Conservation (phyloP, 1,284 basidiomycete species). For the Ceratobasidium sp. region DNA sequence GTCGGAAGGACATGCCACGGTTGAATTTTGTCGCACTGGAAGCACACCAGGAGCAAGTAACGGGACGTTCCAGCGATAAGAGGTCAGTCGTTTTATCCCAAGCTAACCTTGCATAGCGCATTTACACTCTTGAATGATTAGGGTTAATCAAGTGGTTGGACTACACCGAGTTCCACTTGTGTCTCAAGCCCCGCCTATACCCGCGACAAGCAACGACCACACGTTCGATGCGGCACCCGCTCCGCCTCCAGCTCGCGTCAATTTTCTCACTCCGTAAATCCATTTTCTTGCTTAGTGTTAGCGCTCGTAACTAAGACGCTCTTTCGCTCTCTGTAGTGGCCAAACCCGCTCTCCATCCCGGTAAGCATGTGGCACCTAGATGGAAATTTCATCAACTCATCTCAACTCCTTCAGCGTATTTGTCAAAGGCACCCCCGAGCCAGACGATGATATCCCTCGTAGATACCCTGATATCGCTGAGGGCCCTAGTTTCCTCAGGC, state of each 20-base stretch:
- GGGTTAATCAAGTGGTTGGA: constrained; percentile 1
- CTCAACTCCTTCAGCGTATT: constrained; percentile 3
- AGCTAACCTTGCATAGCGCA: not conserved
- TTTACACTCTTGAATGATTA: not conserved
- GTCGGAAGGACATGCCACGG: constrained; percentile 5
- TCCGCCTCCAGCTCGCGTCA: not conserved
- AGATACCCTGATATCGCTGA: not conserved
- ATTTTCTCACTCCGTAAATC: constrained; percentile 11
- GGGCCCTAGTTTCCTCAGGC: not conserved
- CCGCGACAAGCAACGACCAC: not conserved
- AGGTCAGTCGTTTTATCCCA: not conserved
- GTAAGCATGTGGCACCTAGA: not conserved
- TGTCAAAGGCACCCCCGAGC: constrained; percentile 32
- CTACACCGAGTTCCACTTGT: not conserved
- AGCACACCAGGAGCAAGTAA: constrained; percentile 35
- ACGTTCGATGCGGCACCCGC: not conserved
- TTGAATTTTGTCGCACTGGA: constrained; percentile 40
- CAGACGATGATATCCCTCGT: not conserved
- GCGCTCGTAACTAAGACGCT: not conserved
- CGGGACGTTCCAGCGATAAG: constrained; percentile 9
- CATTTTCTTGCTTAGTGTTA: not conserved
- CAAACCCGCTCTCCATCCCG: constrained; percentile 15
- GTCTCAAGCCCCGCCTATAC: not conserved
- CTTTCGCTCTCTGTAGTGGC: not conserved
- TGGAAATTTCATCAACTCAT: not conserved